Evolutionary conservation across 495 filamentous ascomycete species (phyloP), one percentile per base, ranked within the genome.

Genomic region (Aspergillus asperescens): DNA sequence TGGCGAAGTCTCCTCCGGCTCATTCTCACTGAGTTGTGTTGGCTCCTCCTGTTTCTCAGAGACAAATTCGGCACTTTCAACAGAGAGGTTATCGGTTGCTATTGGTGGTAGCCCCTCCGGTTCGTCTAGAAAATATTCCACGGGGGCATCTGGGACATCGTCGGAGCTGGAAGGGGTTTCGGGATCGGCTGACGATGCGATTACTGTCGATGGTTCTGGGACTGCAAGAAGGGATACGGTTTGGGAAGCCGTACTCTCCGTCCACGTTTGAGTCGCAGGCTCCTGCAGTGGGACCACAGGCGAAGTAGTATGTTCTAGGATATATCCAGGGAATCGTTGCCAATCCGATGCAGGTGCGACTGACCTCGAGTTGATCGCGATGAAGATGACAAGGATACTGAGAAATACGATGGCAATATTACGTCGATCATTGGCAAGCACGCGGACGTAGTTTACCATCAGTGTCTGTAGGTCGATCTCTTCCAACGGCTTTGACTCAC

Each of bases 341-440:
- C 64, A 25, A 7, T 57, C 38, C 13, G 60, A 49, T 31, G 19
- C 9, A 37, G 50, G n/a, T 22, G 31, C 15, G 50, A 50, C 58
- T 7, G 64, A 52, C 1, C 46, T 28, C 43, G 56, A 53, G 5
- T 63, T 60, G 4, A 70, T 54, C 4, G 76, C 74, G 8, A 87
- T 69, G n/a, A 85, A 65, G 1, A 81, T 61, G 8, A 87, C 71
- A 9, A 88, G 62, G 6, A 83, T 25, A 50, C 79, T 79, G 22
- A 92, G 73, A 3, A 84, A 50, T 1, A 77, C 69, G 39, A 94
- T 85, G 4, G 77, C 73, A 1, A 92, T 68, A 59, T 94, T 94
- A 57, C 83, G 81, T 41, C 74, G 73, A 61, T 95, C 89, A 32
- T 77, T 73, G 28, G 85, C 75, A 7, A 86, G 69, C 1, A 90